Evolutionary conservation across 805 yeast genomes (phyloP), one percentile per base, ranked within the genome.

Genomic region (Schwanniomyces occidentalis): DNA sequence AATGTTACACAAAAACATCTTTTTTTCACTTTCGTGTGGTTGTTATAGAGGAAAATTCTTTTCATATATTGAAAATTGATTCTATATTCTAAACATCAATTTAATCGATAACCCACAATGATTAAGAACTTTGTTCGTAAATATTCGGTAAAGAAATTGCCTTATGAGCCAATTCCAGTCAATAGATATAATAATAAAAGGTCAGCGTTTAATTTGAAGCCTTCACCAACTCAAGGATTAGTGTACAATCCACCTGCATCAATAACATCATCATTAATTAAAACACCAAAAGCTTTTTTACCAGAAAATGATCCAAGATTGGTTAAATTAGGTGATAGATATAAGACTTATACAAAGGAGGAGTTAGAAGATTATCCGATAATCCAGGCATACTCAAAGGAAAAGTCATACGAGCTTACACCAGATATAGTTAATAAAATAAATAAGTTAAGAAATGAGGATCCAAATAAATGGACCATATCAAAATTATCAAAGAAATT

Each of bases 251-350:
- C 88, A 16, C 75, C 90, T 3, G 73, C 84, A 9, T 47, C 72
- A 22, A 46, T 58, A 10, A 37, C 43, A 34, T 45, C 49, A 37
- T 69, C 82, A 17, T 60, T 74, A 8, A 63, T 71, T 38, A 73
- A 65, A 54, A 81, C 93, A 2, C 95, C 95, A 12, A 70, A 69
- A 34, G 78, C 80, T 2, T 86, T 86, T 54, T 57, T 86, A 37
- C 88, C 93, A 8, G 44, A 61, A 5, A 60, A 57, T 26, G 87
- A 85, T 51, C 77, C 79, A 27, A 73, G 93, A 45, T 67, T 70
- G 34, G 61, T 56, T 2, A 47, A 69, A 8, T 59, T 54, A 16
- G 48, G 37, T 13, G 42, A 45, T 19, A 37, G 40, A 12, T 51
- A 56, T 23, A 66, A 61, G 8, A 34, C 45, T 2, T 63, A 54